Percentiles rank a stretch among this genome's conserved stretches.
These are phyloP conservation scores for Polysphondylium violaceum DNA, from an alignment of 78 protist species.

Conservation along the genomic window DNA sequence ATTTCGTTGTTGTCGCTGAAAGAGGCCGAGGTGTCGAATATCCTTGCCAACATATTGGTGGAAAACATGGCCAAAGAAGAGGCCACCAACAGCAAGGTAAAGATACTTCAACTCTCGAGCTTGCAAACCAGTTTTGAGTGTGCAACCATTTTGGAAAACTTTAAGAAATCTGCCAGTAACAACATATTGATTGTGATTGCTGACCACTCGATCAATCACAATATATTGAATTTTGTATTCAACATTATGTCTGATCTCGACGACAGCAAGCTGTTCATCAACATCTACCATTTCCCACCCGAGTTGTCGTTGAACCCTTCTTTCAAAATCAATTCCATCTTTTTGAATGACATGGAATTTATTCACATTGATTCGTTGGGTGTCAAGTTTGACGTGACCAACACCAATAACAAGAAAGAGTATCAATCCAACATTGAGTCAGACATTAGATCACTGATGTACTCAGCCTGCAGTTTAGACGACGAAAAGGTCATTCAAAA, in stretches of 20 bases:
- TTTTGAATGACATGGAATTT: constrained; percentile 49
- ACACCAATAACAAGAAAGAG: constrained; percentile 10
- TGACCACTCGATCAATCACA: constrained; percentile 40
- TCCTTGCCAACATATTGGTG: background rate
- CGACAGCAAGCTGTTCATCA: background rate
- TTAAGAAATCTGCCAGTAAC: background rate
- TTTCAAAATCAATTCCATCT: constrained; percentile 39
- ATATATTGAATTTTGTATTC: constrained; percentile 35
- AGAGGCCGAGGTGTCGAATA: background rate
- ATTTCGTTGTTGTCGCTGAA: constrained; percentile 13
- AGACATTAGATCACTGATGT: constrained; percentile 9
- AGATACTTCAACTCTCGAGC: constrained; percentile 9
- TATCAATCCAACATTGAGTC: constrained; percentile 5
- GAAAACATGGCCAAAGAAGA: background rate
- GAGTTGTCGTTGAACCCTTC: constrained; percentile 47
- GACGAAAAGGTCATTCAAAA: background rate
- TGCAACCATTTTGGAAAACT: background rate
- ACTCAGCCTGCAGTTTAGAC: background rate
- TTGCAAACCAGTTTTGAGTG: constrained; percentile 42
- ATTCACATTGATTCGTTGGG: constrained; percentile 61
- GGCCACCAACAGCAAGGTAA: background rate
- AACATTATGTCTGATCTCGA: background rate
- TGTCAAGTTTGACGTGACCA: constrained; percentile 32
- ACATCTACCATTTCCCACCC: constrained; percentile 58
- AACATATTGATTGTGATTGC: constrained; percentile 50